Base-by-base conservation (phyloP, 73 alveolate genomes). In the Stentor coeruleus region DNA sequence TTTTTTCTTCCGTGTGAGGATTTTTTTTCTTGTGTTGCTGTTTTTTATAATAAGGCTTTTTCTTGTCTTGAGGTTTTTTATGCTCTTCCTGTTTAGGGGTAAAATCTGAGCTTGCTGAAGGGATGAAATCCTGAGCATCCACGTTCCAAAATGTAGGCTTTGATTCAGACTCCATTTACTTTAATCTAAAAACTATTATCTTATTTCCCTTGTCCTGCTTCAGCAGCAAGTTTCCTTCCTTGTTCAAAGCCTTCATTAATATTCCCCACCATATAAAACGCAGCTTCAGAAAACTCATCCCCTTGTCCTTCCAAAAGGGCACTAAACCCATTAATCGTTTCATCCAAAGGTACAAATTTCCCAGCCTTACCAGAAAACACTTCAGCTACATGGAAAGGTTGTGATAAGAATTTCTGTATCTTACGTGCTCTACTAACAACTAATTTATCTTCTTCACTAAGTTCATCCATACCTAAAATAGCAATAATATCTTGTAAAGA, bases 401-500 rank as follows among this genome's bases (percentile, higher is more conserved):
- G 85, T 15, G 93, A 87, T 74, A 95, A 88, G 96, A 93, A 93
- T 85, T 91, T 90, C 86, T 89, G 89, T 81, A 93, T 88, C 92
- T 95, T 95, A 89, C 98, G 91, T 35, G 99, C 99, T 91, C 99
- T 91, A 85, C 97, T 93, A 73, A 95, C 99, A 58, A 94, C 91
- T 84, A 95, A 84, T 84, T 90, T 91, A 91, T 95, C 99, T 74
- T 95, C 97, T 86, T 91, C 98, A 41, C 96, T 90, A 81, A 96
- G 92, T 91, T 96, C 99, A 81, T 96, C 99, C 97, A 96, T 93
- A 80, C 99, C 99, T 91, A 96, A 86, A 86, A 96, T 96, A 86
- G 99, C 99, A 84, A 96, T 96, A 85, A 96, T 96, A 90, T 96
- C 99, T 93, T 93, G 96, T 41, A 93, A 92, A 3, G 97, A 91